phyloP scores from a whole-genome alignment of 805 yeast species.

The Candida ficus region DNA sequence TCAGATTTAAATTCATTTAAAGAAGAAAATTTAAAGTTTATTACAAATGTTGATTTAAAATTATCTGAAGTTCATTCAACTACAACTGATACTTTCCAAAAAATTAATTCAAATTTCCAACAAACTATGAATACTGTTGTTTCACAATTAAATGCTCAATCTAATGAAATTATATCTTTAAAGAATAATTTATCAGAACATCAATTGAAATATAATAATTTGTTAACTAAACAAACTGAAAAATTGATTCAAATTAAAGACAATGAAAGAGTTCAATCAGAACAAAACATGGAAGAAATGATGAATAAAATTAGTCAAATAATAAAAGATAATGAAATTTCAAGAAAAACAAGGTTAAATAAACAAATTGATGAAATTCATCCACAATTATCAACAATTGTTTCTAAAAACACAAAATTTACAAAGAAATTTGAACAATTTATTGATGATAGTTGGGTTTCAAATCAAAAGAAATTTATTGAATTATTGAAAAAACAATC shows the following conservation, averaged over 20 bases:
- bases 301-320: conserved; percentile 9
- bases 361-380: conserved; percentile 3
- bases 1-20: conserved; percentile 15
- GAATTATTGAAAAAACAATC: conserved; percentile 5
- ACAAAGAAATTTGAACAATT: conserved; percentile 11
- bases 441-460: conserved; percentile 14
- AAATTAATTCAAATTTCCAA: background rate
- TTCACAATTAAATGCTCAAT: conserved; percentile 16
- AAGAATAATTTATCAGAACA: conserved; percentile 12
- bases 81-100: background rate
- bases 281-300: conserved; percentile 7
- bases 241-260: conserved; percentile 10
- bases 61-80: background rate
- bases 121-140: conserved; percentile 9
- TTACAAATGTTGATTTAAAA: conserved; percentile 3
- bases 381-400: conserved; percentile 10
- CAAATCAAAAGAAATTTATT: conserved; percentile 13
- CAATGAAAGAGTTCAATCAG: conserved; percentile 5
- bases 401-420: conserved; percentile 12
- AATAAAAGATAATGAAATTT: conserved; percentile 9
- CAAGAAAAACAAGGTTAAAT: conserved; percentile 6
- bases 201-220: conserved; percentile 10
- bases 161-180: conserved; percentile 15
- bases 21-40: conserved; percentile 5
- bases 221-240: conserved; percentile 7